Conservation (phyloP, 805 yeast genomes). For the Wickerhamiella brachini region DNA sequence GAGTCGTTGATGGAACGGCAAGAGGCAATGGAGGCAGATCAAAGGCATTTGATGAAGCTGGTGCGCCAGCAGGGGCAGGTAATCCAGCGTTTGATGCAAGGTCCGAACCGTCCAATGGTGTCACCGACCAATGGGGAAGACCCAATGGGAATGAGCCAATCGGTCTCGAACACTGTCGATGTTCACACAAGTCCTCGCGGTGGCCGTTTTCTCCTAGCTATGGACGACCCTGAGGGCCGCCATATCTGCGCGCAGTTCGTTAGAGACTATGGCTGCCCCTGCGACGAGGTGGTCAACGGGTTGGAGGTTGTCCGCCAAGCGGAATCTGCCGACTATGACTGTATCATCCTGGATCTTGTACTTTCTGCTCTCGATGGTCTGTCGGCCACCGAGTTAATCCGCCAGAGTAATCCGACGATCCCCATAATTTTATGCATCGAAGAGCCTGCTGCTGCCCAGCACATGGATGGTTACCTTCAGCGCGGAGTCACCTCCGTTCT, state of each 20-base stretch:
- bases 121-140: conserved; percentile 9
- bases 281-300: conserved; percentile 88
- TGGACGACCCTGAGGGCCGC: conserved; percentile 48
- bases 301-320: conserved; percentile 70
- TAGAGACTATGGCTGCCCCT: conserved; percentile 79
- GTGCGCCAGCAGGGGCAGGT: conserved; percentile 16
- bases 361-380: conserved; percentile 46
- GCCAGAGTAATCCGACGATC: conserved; percentile 63
- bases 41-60: conserved; percentile 2
- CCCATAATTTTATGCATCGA: conserved; percentile 56
- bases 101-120: conserved; percentile 1
- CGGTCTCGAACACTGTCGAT: conserved; percentile 36
- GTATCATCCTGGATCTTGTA: conserved; percentile 43
- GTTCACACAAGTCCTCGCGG: conserved; percentile 51
- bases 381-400: conserved; percentile 80
- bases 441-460: conserved; percentile 3
- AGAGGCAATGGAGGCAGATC: conserved; percentile 12
- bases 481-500: conserved; percentile 88
- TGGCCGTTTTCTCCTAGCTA: conserved; percentile 32
- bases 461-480: conserved; percentile 39
- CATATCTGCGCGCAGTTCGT: conserved; percentile 71
- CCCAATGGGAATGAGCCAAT: conserved; percentile 41
- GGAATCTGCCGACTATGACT: conserved; percentile 47
- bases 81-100: conserved; percentile 12
- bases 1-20: conserved; percentile 17